Evolutionary conservation across 1,284 basidiomycete genomes (phyloP).

Genomic region (Thelephora terrestris): DNA sequence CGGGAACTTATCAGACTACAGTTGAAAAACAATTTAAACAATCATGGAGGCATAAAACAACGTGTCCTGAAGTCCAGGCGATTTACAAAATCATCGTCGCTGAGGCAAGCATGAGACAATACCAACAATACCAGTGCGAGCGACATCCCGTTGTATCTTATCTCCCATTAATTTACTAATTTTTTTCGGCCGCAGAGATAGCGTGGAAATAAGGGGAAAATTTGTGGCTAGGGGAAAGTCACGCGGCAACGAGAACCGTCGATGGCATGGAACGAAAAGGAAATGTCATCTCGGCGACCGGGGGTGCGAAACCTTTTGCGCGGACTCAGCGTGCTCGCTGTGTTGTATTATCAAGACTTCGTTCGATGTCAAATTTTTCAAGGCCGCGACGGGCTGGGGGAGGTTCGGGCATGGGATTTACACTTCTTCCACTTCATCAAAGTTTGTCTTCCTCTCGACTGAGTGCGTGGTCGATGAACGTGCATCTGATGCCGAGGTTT

Average conservation of each 20-base stretch:
- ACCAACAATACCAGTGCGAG: conserved; percentile 27
- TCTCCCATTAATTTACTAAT: no score
- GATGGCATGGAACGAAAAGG: conserved; percentile 45
- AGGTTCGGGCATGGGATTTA: conserved; percentile 54
- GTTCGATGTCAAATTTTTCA: conserved; percentile 46
- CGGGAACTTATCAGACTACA: conserved; percentile 14
- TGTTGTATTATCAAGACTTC: conserved; percentile 51
- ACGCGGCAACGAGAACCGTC: conserved; percentile 50
- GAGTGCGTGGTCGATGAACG: conserved; percentile 12
- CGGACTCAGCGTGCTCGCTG: conserved; percentile 41
- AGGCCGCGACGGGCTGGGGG: conserved; percentile 57
- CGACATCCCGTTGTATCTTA: neutral
- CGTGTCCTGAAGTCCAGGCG: conserved; percentile 38
- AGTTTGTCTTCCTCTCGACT: conserved; percentile 54
- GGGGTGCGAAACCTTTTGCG: conserved; percentile 42
- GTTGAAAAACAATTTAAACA: conserved; percentile 54
- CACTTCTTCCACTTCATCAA: no score
- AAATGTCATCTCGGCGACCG: conserved; percentile 53
- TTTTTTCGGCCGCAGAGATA: conserved; percentile 23
- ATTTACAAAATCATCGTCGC: conserved; percentile 48
- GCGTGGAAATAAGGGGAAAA: conserved; percentile 46
- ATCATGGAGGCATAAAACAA: conserved; percentile 47
- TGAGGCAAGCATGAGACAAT: neutral
- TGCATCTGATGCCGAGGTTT: neutral
- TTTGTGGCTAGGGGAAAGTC: conserved; percentile 40